Conservation (phyloP, 345 rosid genomes). For the Eucalyptus polyanthemos region DNA sequence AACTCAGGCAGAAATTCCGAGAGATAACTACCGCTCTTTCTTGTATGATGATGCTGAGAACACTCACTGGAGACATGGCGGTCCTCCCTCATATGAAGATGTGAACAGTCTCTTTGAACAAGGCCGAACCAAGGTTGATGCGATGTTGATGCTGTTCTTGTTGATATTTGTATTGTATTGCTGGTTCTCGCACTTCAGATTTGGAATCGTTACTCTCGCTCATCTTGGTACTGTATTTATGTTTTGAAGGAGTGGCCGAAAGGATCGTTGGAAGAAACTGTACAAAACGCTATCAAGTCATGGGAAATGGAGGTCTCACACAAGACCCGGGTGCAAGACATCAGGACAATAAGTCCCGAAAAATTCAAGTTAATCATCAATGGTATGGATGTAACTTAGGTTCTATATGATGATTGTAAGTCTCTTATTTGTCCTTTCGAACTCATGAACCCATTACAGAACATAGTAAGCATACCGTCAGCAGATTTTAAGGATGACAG, state of each 20-base stretch:
- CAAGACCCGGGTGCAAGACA: slow-evolving; percentile 53
- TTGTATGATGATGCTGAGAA: slow-evolving; percentile 24
- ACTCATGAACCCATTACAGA: background rate
- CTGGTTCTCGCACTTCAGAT: background rate
- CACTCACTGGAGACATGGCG: slow-evolving; percentile 54
- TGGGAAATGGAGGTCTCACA: slow-evolving; percentile 93
- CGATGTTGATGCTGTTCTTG: background rate
- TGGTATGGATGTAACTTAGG: slow-evolving; percentile 19
- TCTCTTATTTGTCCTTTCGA: background rate
- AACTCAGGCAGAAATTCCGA: background rate
- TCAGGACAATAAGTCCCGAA: slow-evolving; percentile 60
- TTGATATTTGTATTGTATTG: background rate
- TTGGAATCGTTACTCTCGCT: slow-evolving; percentile 16
- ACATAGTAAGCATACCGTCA: background rate
- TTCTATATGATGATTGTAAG: background rate
- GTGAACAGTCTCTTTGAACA: slow-evolving; percentile 59
- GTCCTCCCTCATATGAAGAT: slow-evolving; percentile 36
- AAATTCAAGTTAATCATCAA: slow-evolving; percentile 71
- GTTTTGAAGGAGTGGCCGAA: slow-evolving; percentile 62
- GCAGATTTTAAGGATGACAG: background rate
- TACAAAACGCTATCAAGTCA: slow-evolving; percentile 78
- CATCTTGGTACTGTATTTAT: background rate
- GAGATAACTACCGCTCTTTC: slow-evolving; percentile 59
- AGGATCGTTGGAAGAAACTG: slow-evolving; percentile 83
- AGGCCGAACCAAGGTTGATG: slow-evolving; percentile 48